These are phyloP conservation scores for Kregervanrija fluxuum DNA, from an alignment of 805 yeast genomes.

Conservation along the genomic window DNA sequence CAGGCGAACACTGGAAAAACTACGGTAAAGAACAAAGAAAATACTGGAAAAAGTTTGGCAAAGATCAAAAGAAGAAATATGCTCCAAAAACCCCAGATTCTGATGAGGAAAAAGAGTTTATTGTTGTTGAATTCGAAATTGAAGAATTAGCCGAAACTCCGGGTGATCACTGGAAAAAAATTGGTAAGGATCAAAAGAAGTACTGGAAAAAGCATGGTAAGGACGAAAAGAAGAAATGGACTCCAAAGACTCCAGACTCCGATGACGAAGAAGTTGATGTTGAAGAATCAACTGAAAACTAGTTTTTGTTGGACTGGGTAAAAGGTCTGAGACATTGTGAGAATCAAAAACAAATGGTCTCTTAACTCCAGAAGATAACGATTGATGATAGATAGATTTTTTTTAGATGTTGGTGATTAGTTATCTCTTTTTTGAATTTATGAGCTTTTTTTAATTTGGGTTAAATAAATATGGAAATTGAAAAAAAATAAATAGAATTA, in stretches of 20 bases:
- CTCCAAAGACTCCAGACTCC: slow-evolving; percentile 8
- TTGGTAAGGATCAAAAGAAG: slow-evolving; percentile 12
- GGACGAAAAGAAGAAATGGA: slow-evolving; percentile 18
- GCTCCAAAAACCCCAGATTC: slow-evolving; percentile 8
- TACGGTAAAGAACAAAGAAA: slow-evolving; percentile 12
- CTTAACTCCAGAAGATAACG: too few species aligned
- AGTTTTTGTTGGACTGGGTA: too few species aligned
- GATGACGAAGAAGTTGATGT: slow-evolving; percentile 8
- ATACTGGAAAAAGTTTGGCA: slow-evolving; percentile 19
- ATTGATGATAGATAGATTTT: too few species aligned
- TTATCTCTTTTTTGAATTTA: too few species aligned
- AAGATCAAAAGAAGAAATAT: slow-evolving; percentile 19
- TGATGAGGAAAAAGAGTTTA: slow-evolving; percentile 5
- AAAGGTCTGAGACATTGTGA: too few species aligned
- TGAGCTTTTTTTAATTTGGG: too few species aligned
- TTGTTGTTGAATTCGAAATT: slow-evolving; percentile 6
- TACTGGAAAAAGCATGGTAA: slow-evolving; percentile 19
- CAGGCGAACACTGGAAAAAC: slow-evolving; percentile 13
- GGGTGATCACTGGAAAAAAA: slow-evolving; percentile 13
- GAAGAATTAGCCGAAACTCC: slow-evolving; percentile 7
- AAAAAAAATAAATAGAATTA: too few species aligned
- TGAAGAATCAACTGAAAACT: too few species aligned
- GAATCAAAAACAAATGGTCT: too few species aligned
- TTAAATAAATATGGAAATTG: too few species aligned
- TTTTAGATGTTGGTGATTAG: too few species aligned